Conservation (phyloP, 805 yeast genomes). For the Pichia cabralensis region DNA sequence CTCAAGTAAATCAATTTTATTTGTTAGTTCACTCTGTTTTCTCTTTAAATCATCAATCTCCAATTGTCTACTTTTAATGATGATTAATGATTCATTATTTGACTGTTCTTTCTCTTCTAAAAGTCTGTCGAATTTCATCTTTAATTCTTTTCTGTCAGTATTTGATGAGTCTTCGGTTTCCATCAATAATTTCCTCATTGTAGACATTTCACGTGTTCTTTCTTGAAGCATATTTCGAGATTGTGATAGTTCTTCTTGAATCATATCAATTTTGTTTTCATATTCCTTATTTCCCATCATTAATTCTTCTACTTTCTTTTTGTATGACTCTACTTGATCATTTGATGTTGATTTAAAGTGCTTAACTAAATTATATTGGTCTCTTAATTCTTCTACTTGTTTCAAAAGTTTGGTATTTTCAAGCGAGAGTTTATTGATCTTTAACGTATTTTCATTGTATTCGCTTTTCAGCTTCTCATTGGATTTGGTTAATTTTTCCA, state of each 20-base stretch:
- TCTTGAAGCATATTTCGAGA: slow-evolving; percentile 65
- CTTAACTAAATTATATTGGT: slow-evolving; percentile 29
- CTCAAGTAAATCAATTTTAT: slow-evolving; percentile 11
- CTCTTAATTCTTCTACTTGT: slow-evolving; percentile 31
- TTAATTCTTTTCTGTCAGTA: slow-evolving; percentile 43
- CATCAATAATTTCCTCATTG: slow-evolving; percentile 56
- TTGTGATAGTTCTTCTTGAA: slow-evolving; percentile 80
- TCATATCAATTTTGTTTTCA: slow-evolving; percentile 44
- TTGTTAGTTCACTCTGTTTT: slow-evolving; percentile 29
- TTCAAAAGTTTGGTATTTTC: slow-evolving; percentile 33
- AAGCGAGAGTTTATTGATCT: slow-evolving; percentile 31
- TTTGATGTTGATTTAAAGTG: slow-evolving; percentile 18
- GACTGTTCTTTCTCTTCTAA: slow-evolving; percentile 53
- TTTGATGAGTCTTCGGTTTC: slow-evolving; percentile 58
- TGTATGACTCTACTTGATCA: slow-evolving; percentile 39
- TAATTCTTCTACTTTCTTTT: slow-evolving; percentile 66
- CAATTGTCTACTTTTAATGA: slow-evolving; percentile 45
- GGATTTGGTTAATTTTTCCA: slow-evolving; percentile 30
- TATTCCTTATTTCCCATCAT: slow-evolving; percentile 59
- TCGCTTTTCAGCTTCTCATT: slow-evolving; percentile 30
- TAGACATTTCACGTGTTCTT: slow-evolving; percentile 66
- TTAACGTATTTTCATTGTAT: slow-evolving; percentile 26
- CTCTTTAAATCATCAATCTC: slow-evolving; percentile 56
- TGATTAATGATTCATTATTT: slow-evolving; percentile 42
- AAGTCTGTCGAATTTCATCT: slow-evolving; percentile 37